These are phyloP conservation scores for Trebouxia sp. DNA, from an alignment of 139 green algal species.

Conservation along the genomic window DNA sequence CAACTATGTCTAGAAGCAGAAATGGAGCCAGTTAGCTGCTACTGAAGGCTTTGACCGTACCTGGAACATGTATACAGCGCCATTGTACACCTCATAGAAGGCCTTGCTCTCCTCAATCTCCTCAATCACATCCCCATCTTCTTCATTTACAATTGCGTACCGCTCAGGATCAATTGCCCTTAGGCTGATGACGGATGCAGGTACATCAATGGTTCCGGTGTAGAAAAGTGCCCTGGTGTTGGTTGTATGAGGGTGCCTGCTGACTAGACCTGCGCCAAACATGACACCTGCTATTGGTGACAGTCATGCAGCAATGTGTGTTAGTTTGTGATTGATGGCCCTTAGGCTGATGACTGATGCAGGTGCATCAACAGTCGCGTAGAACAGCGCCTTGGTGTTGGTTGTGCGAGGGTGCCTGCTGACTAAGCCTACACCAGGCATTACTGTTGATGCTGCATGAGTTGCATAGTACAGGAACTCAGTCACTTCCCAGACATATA, in stretches of 20 bases:
- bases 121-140: conserved; percentile 67
- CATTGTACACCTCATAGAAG: conserved; percentile 91
- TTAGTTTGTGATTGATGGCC: conserved; percentile 59
- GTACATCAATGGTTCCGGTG: conserved; percentile 48
- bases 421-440: conserved; percentile 42
- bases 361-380: conserved; percentile 48
- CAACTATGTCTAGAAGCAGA: no score
- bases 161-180: conserved; percentile 86
- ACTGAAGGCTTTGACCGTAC: conserved; percentile 22
- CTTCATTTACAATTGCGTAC: conserved; percentile 80
- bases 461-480: no score
- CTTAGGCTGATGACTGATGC: conserved; percentile 63
- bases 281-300: no score
- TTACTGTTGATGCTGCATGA: no score
- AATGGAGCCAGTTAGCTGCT: no score
- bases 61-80: conserved; percentile 90
- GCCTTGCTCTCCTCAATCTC: conserved; percentile 85
- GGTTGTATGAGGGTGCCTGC: conserved; percentile 46
- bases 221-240: conserved; percentile 56
- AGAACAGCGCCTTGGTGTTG: conserved; percentile 50
- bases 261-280: conserved; percentile 41
- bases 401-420: conserved; percentile 46
- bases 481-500: no score
- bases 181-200: conserved; percentile 62
- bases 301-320: background rate